A percentile compares a stretch with the other conserved stretches of the same genome.
These are phyloP conservation scores for Boletellus ananiceps DNA, from an alignment of 768 basidiomycete species.

Conservation along the genomic window DNA sequence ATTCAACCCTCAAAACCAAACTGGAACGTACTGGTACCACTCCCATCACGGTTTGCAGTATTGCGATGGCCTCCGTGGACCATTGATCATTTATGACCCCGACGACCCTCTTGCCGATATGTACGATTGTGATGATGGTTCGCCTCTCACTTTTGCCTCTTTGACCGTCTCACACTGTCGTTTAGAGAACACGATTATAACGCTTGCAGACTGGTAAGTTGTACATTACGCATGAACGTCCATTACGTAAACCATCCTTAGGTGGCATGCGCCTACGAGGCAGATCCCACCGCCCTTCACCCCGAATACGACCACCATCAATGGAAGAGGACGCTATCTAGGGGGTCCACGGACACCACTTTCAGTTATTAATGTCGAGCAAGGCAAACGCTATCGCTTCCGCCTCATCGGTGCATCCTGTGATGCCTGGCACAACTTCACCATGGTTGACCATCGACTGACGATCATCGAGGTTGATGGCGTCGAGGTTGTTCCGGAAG, in stretches of 20 bases:
- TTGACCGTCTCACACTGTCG: background rate
- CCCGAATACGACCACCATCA: constrained; percentile 40
- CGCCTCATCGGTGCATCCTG: constrained; percentile 35
- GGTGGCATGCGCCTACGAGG: constrained; percentile 27
- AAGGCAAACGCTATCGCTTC: constrained; percentile 39
- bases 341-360: constrained; percentile 33
- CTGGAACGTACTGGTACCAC: constrained; percentile 50
- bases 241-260: constrained; percentile 1
- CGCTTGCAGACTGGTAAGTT: constrained; percentile 42
- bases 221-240: background rate
- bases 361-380: constrained; percentile 36
- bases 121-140: constrained; percentile 48
- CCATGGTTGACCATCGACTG: constrained; percentile 34
- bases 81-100: constrained; percentile 44
- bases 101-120: constrained; percentile 37
- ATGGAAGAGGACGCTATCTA: constrained; percentile 39
- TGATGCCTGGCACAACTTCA: constrained; percentile 30
- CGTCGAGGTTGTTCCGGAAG: constrained; percentile 28
- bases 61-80: constrained; percentile 41
- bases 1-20: constrained; percentile 35
- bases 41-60: constrained; percentile 38
- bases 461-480: constrained; percentile 45
- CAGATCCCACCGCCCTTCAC: constrained; percentile 23
- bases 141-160: background rate
- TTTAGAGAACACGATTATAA: constrained; percentile 40